Evolutionary conservation across 1,284 basidiomycete species (phyloP).

Genomic region (Boletellus deceptivus): DNA sequence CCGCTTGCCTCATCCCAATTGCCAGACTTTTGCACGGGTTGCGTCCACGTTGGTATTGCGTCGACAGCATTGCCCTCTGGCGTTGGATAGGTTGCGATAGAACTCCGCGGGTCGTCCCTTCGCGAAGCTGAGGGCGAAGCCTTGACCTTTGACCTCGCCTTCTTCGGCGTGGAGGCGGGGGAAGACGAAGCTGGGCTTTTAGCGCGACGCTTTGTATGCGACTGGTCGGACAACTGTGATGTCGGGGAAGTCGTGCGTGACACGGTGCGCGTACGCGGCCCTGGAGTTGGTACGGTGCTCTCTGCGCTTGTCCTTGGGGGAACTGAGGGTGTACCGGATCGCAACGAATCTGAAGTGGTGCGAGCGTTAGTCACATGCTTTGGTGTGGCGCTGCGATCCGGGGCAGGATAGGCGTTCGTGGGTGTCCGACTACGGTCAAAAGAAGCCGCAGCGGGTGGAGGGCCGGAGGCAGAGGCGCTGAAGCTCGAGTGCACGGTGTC

Average conservation of each 20-base stretch:
- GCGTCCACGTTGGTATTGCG: constrained; percentile 76
- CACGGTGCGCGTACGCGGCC: constrained; percentile 18
- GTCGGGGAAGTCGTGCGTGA: constrained; percentile 24
- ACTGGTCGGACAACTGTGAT: constrained; percentile 30
- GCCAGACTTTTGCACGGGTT: constrained; percentile 58
- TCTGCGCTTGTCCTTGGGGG: constrained; percentile 31
- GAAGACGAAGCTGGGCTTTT: constrained; percentile 44
- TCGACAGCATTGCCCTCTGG: constrained; percentile 51
- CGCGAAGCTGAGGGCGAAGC: constrained; percentile 31
- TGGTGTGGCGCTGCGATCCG: constrained; percentile 27
- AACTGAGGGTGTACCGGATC: constrained; percentile 25
- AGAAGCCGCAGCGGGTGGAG: constrained; percentile 7
- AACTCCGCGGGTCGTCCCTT: constrained; percentile 37
- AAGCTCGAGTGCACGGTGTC: constrained; percentile 16
- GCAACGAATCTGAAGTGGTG: constrained; percentile 11
- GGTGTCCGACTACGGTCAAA: constrained; percentile 29
- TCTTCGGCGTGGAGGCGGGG: constrained; percentile 37
- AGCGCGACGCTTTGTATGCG: constrained; percentile 39
- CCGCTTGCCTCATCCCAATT: constrained; percentile 76
- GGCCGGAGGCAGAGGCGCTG: constrained; percentile 4
- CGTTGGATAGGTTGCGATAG: constrained; percentile 63
- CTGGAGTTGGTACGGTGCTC: constrained; percentile 24
- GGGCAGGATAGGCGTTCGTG: constrained; percentile 10
- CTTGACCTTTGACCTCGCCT: constrained; percentile 34
- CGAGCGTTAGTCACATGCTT: constrained; percentile 43